Percentiles rank a stretch among this genome's conserved stretches.
These are phyloP conservation scores for Gnomoniopsis sp. DNA, from an alignment of 2,329 filamentous ascomycete species.

Conservation along the genomic window DNA sequence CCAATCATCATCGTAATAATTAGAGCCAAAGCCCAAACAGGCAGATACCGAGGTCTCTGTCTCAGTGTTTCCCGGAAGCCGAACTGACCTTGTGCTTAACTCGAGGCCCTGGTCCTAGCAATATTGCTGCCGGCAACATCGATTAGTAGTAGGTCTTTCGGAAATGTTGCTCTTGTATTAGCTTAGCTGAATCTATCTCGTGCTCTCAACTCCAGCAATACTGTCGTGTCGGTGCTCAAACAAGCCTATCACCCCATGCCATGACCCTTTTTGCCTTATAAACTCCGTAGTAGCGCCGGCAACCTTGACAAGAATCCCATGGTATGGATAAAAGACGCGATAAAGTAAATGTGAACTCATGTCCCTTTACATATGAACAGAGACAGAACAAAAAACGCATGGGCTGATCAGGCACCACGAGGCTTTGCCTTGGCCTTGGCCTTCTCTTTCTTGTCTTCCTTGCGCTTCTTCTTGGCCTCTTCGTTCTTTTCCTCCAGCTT, in stretches of 20 bases:
- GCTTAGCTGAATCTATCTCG: neutral
- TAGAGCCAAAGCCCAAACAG: constrained; percentile 2
- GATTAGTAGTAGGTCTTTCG: neutral
- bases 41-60: constrained; percentile 14
- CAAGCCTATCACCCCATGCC: neutral
- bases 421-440: constrained; percentile 87
- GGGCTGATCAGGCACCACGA: constrained; percentile 48
- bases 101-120: too few species aligned
- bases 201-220: neutral
- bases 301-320: constrained; percentile 3
- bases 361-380: neutral
- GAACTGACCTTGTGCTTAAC: neutral
- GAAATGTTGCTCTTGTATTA: neutral
- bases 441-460: constrained; percentile 94
- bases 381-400: neutral
- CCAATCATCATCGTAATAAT: constrained; percentile 11
- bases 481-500: constrained; percentile 92
- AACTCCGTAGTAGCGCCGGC: constrained; percentile 17
- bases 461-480: constrained; percentile 91
- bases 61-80: neutral
- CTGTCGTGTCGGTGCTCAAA: neutral
- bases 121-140: too few species aligned
- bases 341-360: neutral
- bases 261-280: neutral
- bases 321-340: constrained; percentile 4